Conservation (phyloP, 257 asterid genomes). For the Apocynum venetum region DNA sequence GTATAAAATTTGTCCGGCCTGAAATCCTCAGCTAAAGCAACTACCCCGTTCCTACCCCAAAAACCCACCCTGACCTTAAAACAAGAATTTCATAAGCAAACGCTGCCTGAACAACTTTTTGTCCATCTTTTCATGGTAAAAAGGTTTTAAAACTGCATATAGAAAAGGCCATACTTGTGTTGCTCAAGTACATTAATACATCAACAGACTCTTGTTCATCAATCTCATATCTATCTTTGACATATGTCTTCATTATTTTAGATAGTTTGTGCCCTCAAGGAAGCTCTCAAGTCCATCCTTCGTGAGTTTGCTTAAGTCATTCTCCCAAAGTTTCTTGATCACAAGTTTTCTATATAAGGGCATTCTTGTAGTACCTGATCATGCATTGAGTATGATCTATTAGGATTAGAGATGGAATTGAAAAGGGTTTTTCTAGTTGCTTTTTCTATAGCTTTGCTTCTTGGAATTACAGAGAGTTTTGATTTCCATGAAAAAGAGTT, state of each 20-base stretch:
- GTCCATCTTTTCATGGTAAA: neutral
- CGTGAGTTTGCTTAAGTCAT: neutral
- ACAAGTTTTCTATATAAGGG: constrained; percentile 43
- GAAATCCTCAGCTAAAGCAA: too few relatives aligned
- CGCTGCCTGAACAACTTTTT: neutral
- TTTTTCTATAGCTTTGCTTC: constrained; percentile 38
- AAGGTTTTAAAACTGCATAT: neutral
- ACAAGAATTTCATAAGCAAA: neutral
- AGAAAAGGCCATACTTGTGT: neutral
- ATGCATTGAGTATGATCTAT: neutral
- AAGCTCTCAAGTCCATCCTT: constrained; percentile 4
- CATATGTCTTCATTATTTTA: neutral
- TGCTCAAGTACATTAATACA: too few relatives aligned
- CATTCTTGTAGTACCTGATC: constrained; percentile 17
- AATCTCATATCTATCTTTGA: neutral
- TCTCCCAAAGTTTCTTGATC: neutral
- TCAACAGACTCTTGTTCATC: neutral
- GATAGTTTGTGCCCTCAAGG: constrained; percentile 18
- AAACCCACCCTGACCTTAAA: neutral
- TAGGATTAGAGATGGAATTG: constrained; percentile 11
- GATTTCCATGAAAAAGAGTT: constrained; percentile 68
- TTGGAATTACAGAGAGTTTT: constrained; percentile 43
- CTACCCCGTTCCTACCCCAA: too few relatives aligned
- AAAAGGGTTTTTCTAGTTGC: constrained; percentile 27
- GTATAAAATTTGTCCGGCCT: too few relatives aligned